Percentiles rank a stretch among this genome's conserved stretches.
phyloP scores from a whole-genome alignment of 2,329 filamentous ascomycete genomes.

The Sordariomycetes sp. region DNA sequence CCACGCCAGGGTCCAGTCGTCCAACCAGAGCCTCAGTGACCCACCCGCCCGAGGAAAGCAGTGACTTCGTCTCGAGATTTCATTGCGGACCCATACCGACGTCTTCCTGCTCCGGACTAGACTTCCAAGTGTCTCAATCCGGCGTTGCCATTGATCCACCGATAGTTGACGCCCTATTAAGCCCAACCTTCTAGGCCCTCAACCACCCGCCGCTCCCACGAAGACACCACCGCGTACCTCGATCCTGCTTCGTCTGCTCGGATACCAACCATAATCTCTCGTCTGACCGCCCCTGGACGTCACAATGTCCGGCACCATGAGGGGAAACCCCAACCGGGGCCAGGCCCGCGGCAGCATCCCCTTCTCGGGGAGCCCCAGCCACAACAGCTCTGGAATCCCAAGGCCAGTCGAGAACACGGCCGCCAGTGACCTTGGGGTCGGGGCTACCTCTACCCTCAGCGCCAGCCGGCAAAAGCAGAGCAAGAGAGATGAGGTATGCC shows the following conservation, averaged over 20 bases:
- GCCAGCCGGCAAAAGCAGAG: slow-evolving; percentile 92
- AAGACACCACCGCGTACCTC: neutral
- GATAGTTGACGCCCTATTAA: neutral
- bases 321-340: slow-evolving; percentile 54
- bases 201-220: neutral
- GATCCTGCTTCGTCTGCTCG: neutral
- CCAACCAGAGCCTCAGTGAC: neutral
- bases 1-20: neutral
- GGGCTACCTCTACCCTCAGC: slow-evolving; percentile 57
- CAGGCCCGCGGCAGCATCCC: slow-evolving; percentile 45
- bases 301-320: slow-evolving; percentile 48
- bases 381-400: slow-evolving; percentile 47
- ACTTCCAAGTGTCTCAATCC: neutral
- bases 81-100: neutral
- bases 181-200: neutral
- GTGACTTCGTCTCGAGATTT: neutral
- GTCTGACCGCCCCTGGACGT: neutral
- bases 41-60: neutral
- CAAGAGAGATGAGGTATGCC: slow-evolving; percentile 91
- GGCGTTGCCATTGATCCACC: neutral
- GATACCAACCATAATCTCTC: neutral
- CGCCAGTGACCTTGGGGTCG: slow-evolving; percentile 41
- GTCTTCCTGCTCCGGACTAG: neutral
- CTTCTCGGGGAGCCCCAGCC: slow-evolving; percentile 46
- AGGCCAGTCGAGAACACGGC: slow-evolving; percentile 47